These are phyloP conservation scores for Pseudogymnoascus sp. DNA, from an alignment of 2,329 filamentous ascomycete genomes.

Conservation along the genomic window DNA sequence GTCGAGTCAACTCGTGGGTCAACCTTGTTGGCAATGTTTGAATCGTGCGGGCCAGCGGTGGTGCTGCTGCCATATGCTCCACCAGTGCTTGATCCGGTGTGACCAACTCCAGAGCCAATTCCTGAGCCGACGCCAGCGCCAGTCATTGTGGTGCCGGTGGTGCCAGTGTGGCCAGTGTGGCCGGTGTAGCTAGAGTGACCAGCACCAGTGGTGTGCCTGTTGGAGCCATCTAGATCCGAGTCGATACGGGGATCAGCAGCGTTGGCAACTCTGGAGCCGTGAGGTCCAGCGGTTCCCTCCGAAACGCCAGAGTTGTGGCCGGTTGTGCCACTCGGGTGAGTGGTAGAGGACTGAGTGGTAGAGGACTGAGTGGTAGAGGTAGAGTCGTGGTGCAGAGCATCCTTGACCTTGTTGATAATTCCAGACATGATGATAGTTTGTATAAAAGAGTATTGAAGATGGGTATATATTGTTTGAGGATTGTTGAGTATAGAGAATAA, in stretches of 20 bases:
- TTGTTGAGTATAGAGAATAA: conserved; percentile 1
- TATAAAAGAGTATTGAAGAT: conserved; percentile 6
- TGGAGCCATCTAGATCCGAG: conserved; percentile 12
- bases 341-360: conserved; percentile 12
- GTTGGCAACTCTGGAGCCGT: conserved; percentile 30
- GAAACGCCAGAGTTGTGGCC: conserved; percentile 23
- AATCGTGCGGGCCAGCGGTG: conserved; percentile 40
- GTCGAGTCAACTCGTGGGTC: conserved; percentile 45
- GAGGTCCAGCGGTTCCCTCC: conserved; percentile 26
- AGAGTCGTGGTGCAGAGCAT: conserved; percentile 29
- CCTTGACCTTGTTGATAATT: conserved; percentile 39
- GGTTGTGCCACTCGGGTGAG: conserved; percentile 11
- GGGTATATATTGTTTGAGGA: conserved; percentile 5
- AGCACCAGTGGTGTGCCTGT: conserved; percentile 5
- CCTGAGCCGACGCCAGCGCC: conserved; percentile 39
- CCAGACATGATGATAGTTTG: conserved; percentile 33
- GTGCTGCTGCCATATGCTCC: conserved; percentile 21
- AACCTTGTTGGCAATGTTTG: conserved; percentile 41
- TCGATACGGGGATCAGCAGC: conserved; percentile 31
- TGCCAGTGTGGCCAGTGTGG: not conserved
- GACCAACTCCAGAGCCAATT: conserved; percentile 25
- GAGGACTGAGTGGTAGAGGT: conserved; percentile 16
- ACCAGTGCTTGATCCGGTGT: conserved; percentile 13
- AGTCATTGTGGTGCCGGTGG: conserved; percentile 9
- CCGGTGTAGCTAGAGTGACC: not conserved